Base-by-base conservation (phyloP, 2,329 filamentous ascomycete species). In the Verticillium longisporum region DNA sequence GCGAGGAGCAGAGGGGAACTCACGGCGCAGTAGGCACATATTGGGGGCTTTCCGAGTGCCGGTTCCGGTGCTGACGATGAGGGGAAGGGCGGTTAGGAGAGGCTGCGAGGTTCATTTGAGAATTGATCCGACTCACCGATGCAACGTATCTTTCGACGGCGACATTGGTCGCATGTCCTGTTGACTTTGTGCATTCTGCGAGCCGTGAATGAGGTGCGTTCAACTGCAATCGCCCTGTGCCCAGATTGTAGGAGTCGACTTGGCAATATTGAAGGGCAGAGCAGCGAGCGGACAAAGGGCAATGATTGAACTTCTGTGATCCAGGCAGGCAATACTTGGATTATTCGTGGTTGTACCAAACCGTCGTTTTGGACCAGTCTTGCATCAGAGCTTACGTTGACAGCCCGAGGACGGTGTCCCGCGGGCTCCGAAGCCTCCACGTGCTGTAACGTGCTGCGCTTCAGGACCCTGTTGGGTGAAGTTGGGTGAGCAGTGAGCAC, bases 131-230 rank as follows among this genome's bases (percentile, higher is more conserved):
- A 61, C 59, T 56, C 60, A 68, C 65, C 61, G 38, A 66, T 63
- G 54, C 66, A 68, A 18, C 66, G 65, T 37, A 67, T 62, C 56
- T 68, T 68, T 31, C 66, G 65, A 26, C 63, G 57, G 41, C 66
- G 63, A 62, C 66, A 68, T 31, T 66, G 61, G 11, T 67, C 66
- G 57, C 66, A 68, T n/a, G 66, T 50, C 38, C 60, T 57, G 58
- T 59, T 60, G 26, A 57, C n/a, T 21, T 59, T 61, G 55, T 57
- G 55, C 55, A 56, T 56, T 10, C 3, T 56, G 5, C 26, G 3
- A 31, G 26, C 26, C 26, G 26, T 4, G 26, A 31, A 5, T 31
- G 26, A 31, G 26, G 26, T 31, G 26, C 26, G 26, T 31, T 31
- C 26, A 31, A 31, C 26, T 31, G 26, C 26, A 31, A 31, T 31